Percentiles rank a stretch among this genome's conserved stretches.
These are phyloP conservation scores for Acorus gramineus DNA, from an alignment of 106 monocot genomes.

Conservation along the genomic window DNA sequence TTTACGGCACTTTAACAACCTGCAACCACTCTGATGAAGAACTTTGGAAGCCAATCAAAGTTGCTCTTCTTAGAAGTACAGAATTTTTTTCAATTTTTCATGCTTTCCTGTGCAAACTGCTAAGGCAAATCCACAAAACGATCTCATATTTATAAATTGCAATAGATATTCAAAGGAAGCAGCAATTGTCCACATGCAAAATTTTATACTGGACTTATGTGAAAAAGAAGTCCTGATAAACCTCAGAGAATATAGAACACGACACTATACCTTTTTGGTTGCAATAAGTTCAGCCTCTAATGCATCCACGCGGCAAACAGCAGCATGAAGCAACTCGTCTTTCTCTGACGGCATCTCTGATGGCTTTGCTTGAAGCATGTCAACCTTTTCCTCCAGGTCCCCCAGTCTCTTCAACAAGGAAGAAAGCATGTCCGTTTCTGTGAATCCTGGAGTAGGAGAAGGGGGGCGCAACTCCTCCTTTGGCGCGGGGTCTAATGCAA, in stretches of 20 bases:
- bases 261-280: slow-evolving; percentile 61
- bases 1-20: too few relatives aligned
- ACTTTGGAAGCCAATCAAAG: too few relatives aligned
- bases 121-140: too few relatives aligned
- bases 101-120: too few relatives aligned
- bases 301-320: slow-evolving; percentile 80
- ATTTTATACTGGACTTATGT: neutral
- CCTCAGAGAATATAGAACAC: neutral
- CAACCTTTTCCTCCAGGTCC: slow-evolving; percentile 67
- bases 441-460: slow-evolving; percentile 41
- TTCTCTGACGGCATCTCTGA: slow-evolving; percentile 80
- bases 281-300: slow-evolving; percentile 89
- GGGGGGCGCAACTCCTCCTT: slow-evolving; percentile 56
- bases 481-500: slow-evolving; percentile 2
- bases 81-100: too few relatives aligned
- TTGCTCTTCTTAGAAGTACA: too few relatives aligned
- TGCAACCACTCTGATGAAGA: too few relatives aligned
- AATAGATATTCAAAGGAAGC: too few relatives aligned
- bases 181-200: too few relatives aligned
- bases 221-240: too few relatives aligned
- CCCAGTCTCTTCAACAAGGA: slow-evolving; percentile 52
- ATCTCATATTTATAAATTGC: too few relatives aligned
- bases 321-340: slow-evolving; percentile 84
- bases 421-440: slow-evolving; percentile 38
- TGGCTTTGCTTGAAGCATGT: slow-evolving; percentile 58